Conservation (phyloP, 1,284 basidiomycete species). For the Fomes fomentarius region DNA sequence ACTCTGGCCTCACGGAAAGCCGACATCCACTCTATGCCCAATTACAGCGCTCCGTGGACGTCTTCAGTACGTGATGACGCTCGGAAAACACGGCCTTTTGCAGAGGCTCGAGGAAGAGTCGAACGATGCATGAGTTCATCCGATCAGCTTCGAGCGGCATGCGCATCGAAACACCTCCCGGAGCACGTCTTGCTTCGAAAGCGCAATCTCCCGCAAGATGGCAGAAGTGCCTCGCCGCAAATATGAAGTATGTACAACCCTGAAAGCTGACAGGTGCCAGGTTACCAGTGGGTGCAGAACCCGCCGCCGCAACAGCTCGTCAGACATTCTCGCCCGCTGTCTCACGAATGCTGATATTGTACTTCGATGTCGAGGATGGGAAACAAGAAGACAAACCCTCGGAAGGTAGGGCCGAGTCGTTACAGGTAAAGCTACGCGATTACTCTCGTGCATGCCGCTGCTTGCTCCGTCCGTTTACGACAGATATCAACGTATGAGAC, state of each 20-base stretch:
- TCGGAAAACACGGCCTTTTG: conserved; percentile 10
- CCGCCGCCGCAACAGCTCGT: too few species aligned
- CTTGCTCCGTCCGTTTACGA: conserved; percentile 21
- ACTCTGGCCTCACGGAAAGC: conserved; percentile 9
- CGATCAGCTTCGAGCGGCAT: background rate
- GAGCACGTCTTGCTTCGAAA: background rate
- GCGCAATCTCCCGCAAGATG: background rate
- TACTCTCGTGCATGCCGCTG: conserved; percentile 13
- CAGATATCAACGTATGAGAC: conserved; percentile 6
- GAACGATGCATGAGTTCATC: background rate
- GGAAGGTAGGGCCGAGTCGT: background rate
- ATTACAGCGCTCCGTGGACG: conserved; percentile 3
- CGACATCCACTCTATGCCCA: conserved; percentile 7
- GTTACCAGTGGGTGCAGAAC: too few species aligned
- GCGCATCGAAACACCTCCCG: background rate
- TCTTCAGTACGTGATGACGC: conserved; percentile 7
- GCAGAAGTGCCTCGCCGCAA: background rate
- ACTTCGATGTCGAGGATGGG: conserved; percentile 2
- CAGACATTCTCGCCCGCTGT: too few species aligned
- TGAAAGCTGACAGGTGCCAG: too few species aligned
- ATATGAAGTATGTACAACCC: too few species aligned
- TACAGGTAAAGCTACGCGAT: background rate
- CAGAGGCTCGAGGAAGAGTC: background rate
- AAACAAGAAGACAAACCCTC: background rate
- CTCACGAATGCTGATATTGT: too few species aligned